Base-by-base conservation (phyloP, 768 basidiomycete genomes). In the Suillus decipiens region DNA sequence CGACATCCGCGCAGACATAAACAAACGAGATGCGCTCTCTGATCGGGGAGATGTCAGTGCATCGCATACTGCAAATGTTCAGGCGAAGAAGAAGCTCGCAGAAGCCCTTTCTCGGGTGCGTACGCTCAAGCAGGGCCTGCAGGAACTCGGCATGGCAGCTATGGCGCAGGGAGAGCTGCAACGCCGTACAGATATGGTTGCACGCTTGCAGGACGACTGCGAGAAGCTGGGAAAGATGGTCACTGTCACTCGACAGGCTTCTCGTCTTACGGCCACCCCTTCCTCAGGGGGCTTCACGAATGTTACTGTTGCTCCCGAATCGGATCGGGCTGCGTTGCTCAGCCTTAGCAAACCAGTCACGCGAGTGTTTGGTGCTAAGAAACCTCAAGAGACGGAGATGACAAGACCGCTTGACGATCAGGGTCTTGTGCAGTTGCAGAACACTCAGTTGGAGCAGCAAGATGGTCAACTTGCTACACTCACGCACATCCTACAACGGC, bases 151-250 rank as follows among this genome's bases (percentile, higher is more conserved):
- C 9, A 74, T 86, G 73, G 79, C 80, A 47, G 93, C 92, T 42
- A 84, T 98, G 83, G 89, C 86, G 67, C 88, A 94, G 74, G 96
- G 96, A n/a, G 96, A 99, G 81, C 80, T 94, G 69, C 89, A 90
- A 76, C 80, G 96, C 61, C 82, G 96, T 65, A 89, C 89, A 64
- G 96, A 95, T 70, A 89, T 97, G 88, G 87, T 95, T 58, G 90
- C 89, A 61, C 82, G 89, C 63, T 79, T 98, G 68, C 90, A 91
- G 76, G 94, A 95, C 72, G 96, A 98, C 73, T 90, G 92, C 78
- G 92, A 92, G 79, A 92, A 90, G 79, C 80, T 97, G 63, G 86
- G 86, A 43, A 87, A 86, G 81, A 92, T 96, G 82, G 89, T 94
- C 47, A 90, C 92, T 39, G 86, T 92, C 53, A 89, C 85, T 36